These are phyloP conservation scores for Parietaria judaica DNA, from an alignment of 306 rosid genomes.

Conservation along the genomic window DNA sequence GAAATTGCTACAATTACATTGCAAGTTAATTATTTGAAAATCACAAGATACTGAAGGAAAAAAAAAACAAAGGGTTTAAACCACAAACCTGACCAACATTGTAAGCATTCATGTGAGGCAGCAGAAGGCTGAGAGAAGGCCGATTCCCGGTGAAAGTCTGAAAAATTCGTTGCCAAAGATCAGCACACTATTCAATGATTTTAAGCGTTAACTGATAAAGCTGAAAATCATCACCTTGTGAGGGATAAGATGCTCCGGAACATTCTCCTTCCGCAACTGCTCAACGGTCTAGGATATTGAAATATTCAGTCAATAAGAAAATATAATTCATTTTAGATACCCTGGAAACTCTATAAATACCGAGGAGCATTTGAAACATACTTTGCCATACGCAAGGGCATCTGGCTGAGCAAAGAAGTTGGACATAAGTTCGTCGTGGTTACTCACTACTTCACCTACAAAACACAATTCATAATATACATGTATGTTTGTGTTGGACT, in stretches of 20 bases:
- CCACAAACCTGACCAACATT: conserved; percentile 66
- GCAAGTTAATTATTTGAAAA: neutral
- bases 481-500: no score
- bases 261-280: conserved; percentile 68
- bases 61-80: neutral
- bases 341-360: neutral
- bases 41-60: neutral
- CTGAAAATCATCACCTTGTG: conserved; percentile 51
- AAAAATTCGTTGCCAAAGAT: conserved; percentile 6
- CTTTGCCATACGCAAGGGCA: conserved; percentile 93
- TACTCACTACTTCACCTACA: conserved; percentile 77
- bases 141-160: conserved; percentile 85
- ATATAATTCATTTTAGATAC: neutral
- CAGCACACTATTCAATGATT: neutral
- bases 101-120: conserved; percentile 67
- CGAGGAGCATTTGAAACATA: conserved; percentile 15
- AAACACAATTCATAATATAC: neutral
- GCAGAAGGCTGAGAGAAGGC: conserved; percentile 73
- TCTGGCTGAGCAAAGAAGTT: conserved; percentile 87
- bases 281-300: conserved; percentile 44
- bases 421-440: conserved; percentile 85
- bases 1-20: no score
- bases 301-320: neutral
- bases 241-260: conserved; percentile 57
- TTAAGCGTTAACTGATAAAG: neutral